A percentile compares a stretch with the other conserved stretches of the same genome.
Conservation (phyloP, 2,329 filamentous ascomycete genomes). For the Lecanicillium sp. region DNA sequence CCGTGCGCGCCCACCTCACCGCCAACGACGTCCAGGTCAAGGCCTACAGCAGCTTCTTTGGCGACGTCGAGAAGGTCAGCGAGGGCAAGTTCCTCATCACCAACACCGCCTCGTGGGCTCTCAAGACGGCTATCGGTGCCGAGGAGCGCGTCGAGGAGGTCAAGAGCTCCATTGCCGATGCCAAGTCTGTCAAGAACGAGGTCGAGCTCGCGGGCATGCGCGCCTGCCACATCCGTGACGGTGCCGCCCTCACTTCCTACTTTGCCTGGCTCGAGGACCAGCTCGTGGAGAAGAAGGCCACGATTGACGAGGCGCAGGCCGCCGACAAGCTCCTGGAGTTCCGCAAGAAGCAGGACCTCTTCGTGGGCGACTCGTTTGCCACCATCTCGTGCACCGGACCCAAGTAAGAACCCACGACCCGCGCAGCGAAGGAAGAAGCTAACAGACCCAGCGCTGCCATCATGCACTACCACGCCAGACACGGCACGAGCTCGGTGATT, state of each 20-base stretch:
- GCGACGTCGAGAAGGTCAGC: slow-evolving; percentile 56
- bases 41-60: slow-evolving; percentile 77
- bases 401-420: slow-evolving; percentile 40
- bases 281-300: slow-evolving; percentile 63
- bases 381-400: slow-evolving; percentile 94
- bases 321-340: slow-evolving; percentile 83
- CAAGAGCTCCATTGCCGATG: slow-evolving; percentile 79
- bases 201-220: slow-evolving; percentile 89
- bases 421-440: not conserved
- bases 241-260: slow-evolving; percentile 82
- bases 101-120: slow-evolving; percentile 86
- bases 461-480: slow-evolving; percentile 91
- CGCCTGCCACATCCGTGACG: slow-evolving; percentile 87
- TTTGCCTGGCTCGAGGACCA: slow-evolving; percentile 97
- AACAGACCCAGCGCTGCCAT: slow-evolving; percentile 66
- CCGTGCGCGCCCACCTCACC: slow-evolving; percentile 64
- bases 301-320: slow-evolving; percentile 81
- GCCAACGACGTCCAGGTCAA: slow-evolving; percentile 66
- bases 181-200: slow-evolving; percentile 92
- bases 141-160: slow-evolving; percentile 79
- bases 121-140: slow-evolving; percentile 80
- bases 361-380: slow-evolving; percentile 85
- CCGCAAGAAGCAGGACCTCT: slow-evolving; percentile 62
- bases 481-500: slow-evolving; percentile 72
- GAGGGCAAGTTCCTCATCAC: slow-evolving; percentile 75